Conservation (phyloP, 1,139 yeast species). For the Blastobotrys raffinosifermentans region DNA sequence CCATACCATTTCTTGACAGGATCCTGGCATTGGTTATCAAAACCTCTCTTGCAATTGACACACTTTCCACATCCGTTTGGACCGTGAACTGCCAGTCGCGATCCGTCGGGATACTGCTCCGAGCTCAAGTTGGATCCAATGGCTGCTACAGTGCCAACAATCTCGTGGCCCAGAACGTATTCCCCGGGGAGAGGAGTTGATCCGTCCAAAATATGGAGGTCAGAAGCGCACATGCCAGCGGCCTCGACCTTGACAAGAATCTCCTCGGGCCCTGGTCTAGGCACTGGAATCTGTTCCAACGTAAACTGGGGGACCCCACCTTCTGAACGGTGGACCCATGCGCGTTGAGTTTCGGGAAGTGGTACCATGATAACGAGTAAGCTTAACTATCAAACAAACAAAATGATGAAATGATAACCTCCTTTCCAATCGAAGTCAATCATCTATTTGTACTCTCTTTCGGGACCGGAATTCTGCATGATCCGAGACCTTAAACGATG, state of each 20-base stretch:
- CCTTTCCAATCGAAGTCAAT: too few species aligned
- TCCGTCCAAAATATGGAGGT: constrained; percentile 41
- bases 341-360: too few species aligned
- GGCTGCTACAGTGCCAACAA: constrained; percentile 42
- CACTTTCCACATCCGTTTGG: constrained; percentile 43
- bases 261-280: constrained; percentile 36
- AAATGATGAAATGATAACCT: too few species aligned
- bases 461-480: too few species aligned
- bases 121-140: constrained; percentile 34
- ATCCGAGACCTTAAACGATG: too few species aligned
- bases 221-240: constrained; percentile 50
- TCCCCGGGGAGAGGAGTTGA: constrained; percentile 23
- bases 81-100: constrained; percentile 38
- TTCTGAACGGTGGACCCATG: too few species aligned
- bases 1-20: constrained; percentile 39
- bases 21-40: constrained; percentile 39
- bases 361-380: too few species aligned
- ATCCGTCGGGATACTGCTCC: constrained; percentile 33
- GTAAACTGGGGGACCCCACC: neutral
- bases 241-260: constrained; percentile 46
- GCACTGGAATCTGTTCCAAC: constrained; percentile 32
- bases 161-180: constrained; percentile 53
- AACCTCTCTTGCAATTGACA: constrained; percentile 38
- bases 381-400: too few species aligned
- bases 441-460: too few species aligned